Percentiles rank a stretch among this genome's conserved stretches.
Evolutionary conservation across 225 moss, liverwort and hornwort genomes (phyloP).

Genomic region (Pseudisothecium myosuroides): DNA sequence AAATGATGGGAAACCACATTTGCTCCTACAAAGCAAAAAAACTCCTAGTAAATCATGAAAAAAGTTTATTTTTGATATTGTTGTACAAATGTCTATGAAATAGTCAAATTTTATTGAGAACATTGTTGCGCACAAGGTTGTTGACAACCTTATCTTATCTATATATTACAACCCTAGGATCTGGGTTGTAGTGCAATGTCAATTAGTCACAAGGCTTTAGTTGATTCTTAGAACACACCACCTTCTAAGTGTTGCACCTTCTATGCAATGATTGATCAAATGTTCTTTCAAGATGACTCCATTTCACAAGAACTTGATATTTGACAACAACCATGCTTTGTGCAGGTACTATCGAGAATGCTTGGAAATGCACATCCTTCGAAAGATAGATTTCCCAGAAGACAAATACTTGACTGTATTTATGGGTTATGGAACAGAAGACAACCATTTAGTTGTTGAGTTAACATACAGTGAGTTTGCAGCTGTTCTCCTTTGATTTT

Average conservation of each 20-base stretch:
- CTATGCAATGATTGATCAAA: not conserved
- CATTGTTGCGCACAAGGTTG: not conserved
- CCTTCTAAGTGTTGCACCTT: not conserved
- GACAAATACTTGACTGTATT: slow-evolving; percentile 76
- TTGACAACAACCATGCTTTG: not conserved
- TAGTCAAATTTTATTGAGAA: not conserved
- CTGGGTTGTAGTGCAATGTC: not conserved
- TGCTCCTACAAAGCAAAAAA: not conserved
- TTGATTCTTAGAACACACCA: not conserved
- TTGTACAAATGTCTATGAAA: not conserved
- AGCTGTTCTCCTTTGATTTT: not conserved
- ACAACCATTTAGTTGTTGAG: slow-evolving; percentile 73
- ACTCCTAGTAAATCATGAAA: not conserved
- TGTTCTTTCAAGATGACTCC: not conserved
- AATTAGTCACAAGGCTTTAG: not conserved
- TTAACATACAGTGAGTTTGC: slow-evolving; percentile 58
- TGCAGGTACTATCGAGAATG: slow-evolving; percentile 28
- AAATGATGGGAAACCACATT: not conserved
- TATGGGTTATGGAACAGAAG: slow-evolving; percentile 76
- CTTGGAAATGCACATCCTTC: slow-evolving; percentile 30
- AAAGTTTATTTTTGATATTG: not conserved
- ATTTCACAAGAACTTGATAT: not conserved
- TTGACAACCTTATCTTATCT: not conserved
- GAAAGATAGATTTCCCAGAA: slow-evolving; percentile 70
- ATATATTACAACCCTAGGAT: not conserved